Conservation (phyloP, 768 basidiomycete species). For the Dentipellis fragilis region DNA sequence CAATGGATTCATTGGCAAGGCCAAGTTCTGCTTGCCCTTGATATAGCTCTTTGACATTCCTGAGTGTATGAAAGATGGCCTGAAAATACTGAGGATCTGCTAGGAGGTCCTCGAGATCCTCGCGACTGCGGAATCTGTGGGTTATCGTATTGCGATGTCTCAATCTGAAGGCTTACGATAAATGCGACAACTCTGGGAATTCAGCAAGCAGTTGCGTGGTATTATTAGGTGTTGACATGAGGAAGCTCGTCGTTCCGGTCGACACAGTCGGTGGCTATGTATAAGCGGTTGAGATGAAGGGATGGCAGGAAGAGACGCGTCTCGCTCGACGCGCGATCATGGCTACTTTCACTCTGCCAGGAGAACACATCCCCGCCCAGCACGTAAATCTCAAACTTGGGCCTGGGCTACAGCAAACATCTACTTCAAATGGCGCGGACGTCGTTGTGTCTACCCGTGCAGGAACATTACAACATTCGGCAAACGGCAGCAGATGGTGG, state of each 20-base stretch:
- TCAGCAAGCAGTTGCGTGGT: conserved; percentile 30
- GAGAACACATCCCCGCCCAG: conserved; percentile 64
- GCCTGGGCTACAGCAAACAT: conserved; percentile 61
- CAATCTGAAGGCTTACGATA: conserved; percentile 42
- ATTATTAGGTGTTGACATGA: conserved; percentile 9
- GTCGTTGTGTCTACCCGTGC: conserved; percentile 54
- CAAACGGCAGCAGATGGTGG: conserved; percentile 78
- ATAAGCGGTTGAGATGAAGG: neutral
- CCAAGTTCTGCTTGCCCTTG: conserved; percentile 71
- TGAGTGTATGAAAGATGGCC: conserved; percentile 74
- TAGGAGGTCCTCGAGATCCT: conserved; percentile 86
- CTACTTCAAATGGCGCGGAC: conserved; percentile 21
- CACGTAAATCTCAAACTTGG: conserved; percentile 80
- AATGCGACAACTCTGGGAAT: conserved; percentile 62
- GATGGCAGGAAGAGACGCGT: neutral
- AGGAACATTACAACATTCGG: conserved; percentile 57
- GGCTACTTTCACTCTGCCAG: conserved; percentile 61
- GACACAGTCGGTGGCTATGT: neutral
- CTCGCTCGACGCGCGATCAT: conserved; percentile 22
- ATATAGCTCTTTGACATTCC: conserved; percentile 64
- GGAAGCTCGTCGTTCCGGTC: neutral
- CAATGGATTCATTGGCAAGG: conserved; percentile 77
- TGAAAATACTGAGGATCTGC: conserved; percentile 79
- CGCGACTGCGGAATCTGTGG: conserved; percentile 42
- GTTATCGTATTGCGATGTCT: neutral